A percentile compares a stretch with the other conserved stretches of the same genome.
These are phyloP conservation scores for Paecilomyces dactylethromorphus DNA, from an alignment of 2,329 filamentous ascomycete genomes.

Conservation along the genomic window DNA sequence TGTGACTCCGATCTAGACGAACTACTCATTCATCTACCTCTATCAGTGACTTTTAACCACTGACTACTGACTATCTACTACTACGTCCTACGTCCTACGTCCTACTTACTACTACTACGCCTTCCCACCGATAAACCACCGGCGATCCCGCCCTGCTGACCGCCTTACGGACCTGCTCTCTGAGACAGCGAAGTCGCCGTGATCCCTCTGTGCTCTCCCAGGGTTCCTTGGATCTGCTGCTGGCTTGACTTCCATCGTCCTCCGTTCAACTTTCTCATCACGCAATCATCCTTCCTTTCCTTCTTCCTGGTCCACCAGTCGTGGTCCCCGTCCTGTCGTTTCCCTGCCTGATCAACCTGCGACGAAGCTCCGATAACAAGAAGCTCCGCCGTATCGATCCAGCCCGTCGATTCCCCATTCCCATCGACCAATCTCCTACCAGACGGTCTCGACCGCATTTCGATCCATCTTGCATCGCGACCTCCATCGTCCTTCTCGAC, in stretches of 20 bases:
- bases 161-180: not conserved
- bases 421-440: not conserved
- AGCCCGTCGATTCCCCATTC: not conserved
- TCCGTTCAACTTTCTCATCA: slow-evolving; percentile 16
- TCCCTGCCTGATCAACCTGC: not conserved
- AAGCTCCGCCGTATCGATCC: not conserved
- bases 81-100: no score
- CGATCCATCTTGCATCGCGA: not conserved
- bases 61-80: no score
- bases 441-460: not conserved
- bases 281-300: slow-evolving; percentile 8
- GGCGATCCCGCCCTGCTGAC: slow-evolving; percentile 1
- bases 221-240: slow-evolving; percentile 1
- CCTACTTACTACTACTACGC: no score
- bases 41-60: no score
- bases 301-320: not conserved
- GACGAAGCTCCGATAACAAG: not conserved
- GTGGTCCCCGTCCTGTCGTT: not conserved
- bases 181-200: not conserved
- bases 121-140: no score
- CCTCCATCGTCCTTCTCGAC: not conserved
- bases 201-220: no score
- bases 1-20: no score
- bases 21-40: no score
- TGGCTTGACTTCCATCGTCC: slow-evolving; percentile 1